These are phyloP conservation scores for Spergularia bocconei DNA, from an alignment of 148 eudicot genomes.

Conservation along the genomic window DNA sequence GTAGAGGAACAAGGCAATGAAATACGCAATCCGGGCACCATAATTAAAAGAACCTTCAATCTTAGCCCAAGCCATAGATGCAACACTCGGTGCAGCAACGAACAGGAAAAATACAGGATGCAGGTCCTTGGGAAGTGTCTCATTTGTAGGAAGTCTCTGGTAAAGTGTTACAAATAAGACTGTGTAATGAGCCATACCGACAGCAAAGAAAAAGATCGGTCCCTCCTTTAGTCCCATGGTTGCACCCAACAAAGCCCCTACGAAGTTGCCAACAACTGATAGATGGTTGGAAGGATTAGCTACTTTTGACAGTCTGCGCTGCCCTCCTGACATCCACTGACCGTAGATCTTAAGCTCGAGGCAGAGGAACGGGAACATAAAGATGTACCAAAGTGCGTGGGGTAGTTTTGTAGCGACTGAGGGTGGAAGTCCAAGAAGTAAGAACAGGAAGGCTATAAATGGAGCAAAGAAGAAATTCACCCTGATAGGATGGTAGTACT, in stretches of 20 bases:
- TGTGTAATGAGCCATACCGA: constrained; percentile 69
- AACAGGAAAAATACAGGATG: constrained; percentile 64
- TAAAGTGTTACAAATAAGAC: constrained; percentile 65
- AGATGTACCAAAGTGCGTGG: constrained; percentile 33
- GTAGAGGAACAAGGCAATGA: constrained; percentile 55
- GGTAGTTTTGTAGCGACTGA: constrained; percentile 39
- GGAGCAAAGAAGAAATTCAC: constrained; percentile 97
- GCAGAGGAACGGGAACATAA: constrained; percentile 38
- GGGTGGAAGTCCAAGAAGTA: constrained; percentile 68
- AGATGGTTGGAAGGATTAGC: constrained; percentile 62
- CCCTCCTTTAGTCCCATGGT: constrained; percentile 57
- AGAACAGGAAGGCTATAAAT: constrained; percentile 59
- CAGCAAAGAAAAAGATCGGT: constrained; percentile 56
- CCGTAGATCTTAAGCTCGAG: constrained; percentile 66
- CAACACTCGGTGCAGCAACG: constrained; percentile 62
- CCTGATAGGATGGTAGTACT: constrained; percentile 84
- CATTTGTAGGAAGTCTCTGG: constrained; percentile 48
- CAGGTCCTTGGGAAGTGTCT: constrained; percentile 42
- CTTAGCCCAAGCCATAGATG: constrained; percentile 56
- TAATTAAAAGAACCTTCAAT: constrained; percentile 44
- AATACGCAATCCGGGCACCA: constrained; percentile 56
- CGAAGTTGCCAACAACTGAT: constrained; percentile 51
- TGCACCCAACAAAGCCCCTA: constrained; percentile 49
- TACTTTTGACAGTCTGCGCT: constrained; percentile 46
- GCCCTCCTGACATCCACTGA: constrained; percentile 53